A percentile compares a stretch with the other conserved stretches of the same genome.
These are phyloP conservation scores for Castanospermum australe DNA, from an alignment of 306 rosid species.

Conservation along the genomic window DNA sequence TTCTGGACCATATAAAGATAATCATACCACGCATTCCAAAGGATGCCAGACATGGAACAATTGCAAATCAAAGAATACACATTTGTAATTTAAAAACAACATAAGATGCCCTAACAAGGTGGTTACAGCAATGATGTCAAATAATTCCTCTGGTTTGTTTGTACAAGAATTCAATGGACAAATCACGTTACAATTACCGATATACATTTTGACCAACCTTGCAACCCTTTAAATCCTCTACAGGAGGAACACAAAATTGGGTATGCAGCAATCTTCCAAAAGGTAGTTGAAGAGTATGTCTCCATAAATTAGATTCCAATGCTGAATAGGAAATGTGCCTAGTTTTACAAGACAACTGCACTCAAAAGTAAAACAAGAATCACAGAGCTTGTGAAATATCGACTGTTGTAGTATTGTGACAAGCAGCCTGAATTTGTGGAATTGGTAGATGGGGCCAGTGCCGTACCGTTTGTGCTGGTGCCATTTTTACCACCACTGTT, in stretches of 20 bases:
- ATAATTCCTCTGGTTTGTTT: constrained; percentile 30
- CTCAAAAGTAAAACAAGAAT: constrained; percentile 49
- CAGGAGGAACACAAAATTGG: constrained; percentile 76
- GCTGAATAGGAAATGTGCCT: constrained; percentile 14
- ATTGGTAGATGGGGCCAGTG: constrained; percentile 78
- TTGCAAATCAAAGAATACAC: constrained; percentile 29
- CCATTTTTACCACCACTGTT: constrained; percentile 64
- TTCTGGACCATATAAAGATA: not conserved
- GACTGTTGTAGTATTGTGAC: constrained; percentile 37
- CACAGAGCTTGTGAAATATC: constrained; percentile 48
- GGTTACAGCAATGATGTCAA: constrained; percentile 39
- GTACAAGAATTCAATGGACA: constrained; percentile 49
- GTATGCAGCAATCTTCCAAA: constrained; percentile 45
- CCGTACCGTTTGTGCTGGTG: constrained; percentile 51
- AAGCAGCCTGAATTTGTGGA: constrained; percentile 57
- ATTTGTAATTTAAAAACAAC: not conserved
- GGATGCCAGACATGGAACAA: not conserved
- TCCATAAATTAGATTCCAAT: constrained; percentile 30
- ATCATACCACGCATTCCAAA: not conserved
- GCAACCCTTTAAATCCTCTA: constrained; percentile 47
- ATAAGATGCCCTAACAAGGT: constrained; percentile 4
- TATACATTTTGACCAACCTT: constrained; percentile 43
- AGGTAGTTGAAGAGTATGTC: constrained; percentile 26
- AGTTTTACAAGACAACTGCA: constrained; percentile 53
- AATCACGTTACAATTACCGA: constrained; percentile 38